phyloP scores from a whole-genome alignment of 331 rosid species.

The Acacia concinna region DNA sequence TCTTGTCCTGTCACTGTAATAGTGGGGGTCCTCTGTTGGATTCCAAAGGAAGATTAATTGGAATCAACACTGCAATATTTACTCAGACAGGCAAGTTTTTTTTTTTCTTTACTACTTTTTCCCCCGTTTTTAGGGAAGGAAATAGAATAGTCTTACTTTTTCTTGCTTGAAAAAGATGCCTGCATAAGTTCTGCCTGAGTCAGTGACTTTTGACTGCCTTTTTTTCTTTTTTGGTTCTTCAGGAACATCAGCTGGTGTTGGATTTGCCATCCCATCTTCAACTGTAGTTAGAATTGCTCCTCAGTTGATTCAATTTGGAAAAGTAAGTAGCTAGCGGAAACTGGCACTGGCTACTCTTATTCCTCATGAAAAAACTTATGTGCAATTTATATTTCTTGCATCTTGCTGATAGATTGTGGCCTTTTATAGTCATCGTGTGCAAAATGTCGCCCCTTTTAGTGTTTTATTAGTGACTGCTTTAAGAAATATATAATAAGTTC shows the following conservation, averaged over 20 bases:
- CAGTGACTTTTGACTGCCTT: slow-evolving; percentile 1
- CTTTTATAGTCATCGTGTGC: background rate
- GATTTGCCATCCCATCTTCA: slow-evolving; percentile 94
- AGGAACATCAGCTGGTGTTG: slow-evolving; percentile 99
- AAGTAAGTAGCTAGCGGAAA: slow-evolving; percentile 40
- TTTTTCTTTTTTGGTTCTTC: slow-evolving; percentile 30
- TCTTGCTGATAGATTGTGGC: background rate
- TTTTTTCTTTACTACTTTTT: slow-evolving; percentile 7
- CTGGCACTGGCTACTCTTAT: background rate
- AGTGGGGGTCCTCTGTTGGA: slow-evolving; percentile 95
- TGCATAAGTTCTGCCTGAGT: slow-evolving; percentile 22
- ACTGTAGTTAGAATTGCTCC: slow-evolving; percentile 79
- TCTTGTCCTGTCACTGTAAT: slow-evolving; percentile 41
- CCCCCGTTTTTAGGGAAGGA: slow-evolving; percentile 1
- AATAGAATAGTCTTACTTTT: background rate
- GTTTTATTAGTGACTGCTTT: slow-evolving; percentile 3
- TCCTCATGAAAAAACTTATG: slow-evolving; percentile 8
- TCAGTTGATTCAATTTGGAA: slow-evolving; percentile 85
- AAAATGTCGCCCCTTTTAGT: slow-evolving; percentile 1
- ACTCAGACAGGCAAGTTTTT: slow-evolving; percentile 73
- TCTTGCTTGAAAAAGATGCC: background rate
- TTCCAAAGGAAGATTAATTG: slow-evolving; percentile 87
- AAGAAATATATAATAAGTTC: slow-evolving; percentile 3
- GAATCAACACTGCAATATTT: slow-evolving; percentile 91
- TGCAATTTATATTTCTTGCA: slow-evolving; percentile 9